phyloP scores from a whole-genome alignment of 2,329 filamentous ascomycete genomes.

The Pleomassaria siparia region DNA sequence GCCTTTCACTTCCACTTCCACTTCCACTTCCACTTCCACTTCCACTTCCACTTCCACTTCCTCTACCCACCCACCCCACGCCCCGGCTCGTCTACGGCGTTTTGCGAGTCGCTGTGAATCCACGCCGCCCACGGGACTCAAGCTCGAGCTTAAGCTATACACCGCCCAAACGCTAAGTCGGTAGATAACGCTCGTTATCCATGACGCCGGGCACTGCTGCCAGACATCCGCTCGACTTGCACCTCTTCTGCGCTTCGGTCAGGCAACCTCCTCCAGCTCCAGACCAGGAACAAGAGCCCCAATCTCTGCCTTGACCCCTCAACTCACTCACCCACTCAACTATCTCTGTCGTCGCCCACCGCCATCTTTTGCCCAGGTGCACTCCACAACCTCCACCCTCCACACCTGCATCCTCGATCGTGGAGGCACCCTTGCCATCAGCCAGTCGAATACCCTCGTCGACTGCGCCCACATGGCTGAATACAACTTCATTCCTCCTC shows the following conservation, averaged over 20 bases:
- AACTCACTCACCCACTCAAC: neutral
- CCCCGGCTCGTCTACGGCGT: neutral
- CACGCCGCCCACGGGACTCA: neutral
- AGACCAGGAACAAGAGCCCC: too few relatives aligned
- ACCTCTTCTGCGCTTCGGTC: neutral
- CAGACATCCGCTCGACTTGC: neutral
- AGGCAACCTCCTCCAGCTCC: neutral
- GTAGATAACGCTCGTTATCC: constrained; percentile 4
- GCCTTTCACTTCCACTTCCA: too few relatives aligned
- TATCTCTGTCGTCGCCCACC: neutral
- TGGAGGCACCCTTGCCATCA: neutral
- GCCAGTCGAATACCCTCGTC: neutral
- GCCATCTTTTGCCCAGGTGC: neutral
- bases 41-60: too few relatives aligned
- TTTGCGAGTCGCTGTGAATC: constrained; percentile 2
- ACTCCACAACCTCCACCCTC: neutral
- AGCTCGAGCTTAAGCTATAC: neutral
- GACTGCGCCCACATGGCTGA: constrained; percentile 28
- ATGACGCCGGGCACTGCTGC: constrained; percentile 5
- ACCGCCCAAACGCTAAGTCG: constrained; percentile 3
- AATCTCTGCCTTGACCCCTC: neutral
- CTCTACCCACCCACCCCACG: neutral
- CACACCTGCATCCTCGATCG: neutral
- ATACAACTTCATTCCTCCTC: constrained; percentile 20
- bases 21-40: too few relatives aligned